Base-by-base conservation (phyloP, 441 rosid species). In the Populus hybrid region DNA sequence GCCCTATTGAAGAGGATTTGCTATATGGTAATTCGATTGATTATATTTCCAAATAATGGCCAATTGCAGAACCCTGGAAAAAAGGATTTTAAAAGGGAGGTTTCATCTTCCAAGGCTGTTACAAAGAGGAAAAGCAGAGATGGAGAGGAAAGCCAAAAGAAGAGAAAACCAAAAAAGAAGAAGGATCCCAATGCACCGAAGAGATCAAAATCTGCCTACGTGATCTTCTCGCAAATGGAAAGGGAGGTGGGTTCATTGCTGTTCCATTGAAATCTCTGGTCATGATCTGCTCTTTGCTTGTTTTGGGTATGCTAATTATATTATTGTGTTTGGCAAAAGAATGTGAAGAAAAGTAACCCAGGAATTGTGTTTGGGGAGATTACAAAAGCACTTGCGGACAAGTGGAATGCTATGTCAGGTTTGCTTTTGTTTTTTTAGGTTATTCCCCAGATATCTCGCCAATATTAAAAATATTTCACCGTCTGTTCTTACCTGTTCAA, bases 141-240 rank as follows among this genome's bases (percentile, higher is more conserved):
- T 10, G 88, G 84, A 72, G 93, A 87, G 28, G 98, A 91, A 7
- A 83, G 89, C 46, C 83, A 88, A 65, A 96, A 90, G 89, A 94
- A 88, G 93, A 96, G 83, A 81, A 94, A 90, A 74, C 91, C 77
- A 78, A 94, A 92, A 83, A 93, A 83, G 91, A 92, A 90, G 85
- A 96, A 96, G 84, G 99, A 96, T 88, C 99, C 99, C 9, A 96
- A 94, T 80, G 98, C 99, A 69, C 98, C 99, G n/a, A 94, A 93
- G 85, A 87, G 89, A 79, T 95, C 99, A 0, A 79, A 89, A 90
- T 84, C 95, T 78, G 93, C 93, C 80, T 96, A 86, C 88, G 86
- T 91, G 86, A 89, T 81, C 88, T 96, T 91, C 87, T 90, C 92
- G 24, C 94, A 90, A 79, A 86, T 80, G 83, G 98, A 96, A 85